phyloP scores from a whole-genome alignment of 164 flowering plant genomes.

The Taxillus chinensis region DNA sequence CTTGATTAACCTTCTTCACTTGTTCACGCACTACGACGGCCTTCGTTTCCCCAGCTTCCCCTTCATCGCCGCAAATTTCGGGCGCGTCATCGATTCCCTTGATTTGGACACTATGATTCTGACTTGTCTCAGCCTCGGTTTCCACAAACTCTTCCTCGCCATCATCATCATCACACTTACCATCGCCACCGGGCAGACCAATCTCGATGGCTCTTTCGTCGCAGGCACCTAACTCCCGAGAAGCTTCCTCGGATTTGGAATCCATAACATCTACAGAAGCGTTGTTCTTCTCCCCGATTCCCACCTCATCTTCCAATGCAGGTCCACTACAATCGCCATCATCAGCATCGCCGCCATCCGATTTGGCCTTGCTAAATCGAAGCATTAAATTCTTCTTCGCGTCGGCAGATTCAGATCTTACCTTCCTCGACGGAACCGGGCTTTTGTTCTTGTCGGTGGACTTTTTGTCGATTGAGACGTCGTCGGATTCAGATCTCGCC shows the following conservation, averaged over 20 bases:
- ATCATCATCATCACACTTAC: constrained; percentile 10
- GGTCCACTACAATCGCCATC: constrained; percentile 2
- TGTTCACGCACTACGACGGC: constrained; percentile 18
- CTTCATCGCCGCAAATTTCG: too few species aligned
- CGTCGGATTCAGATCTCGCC: neutral
- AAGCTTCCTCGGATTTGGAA: constrained; percentile 24
- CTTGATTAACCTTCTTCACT: constrained; percentile 23
- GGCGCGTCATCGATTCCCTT: constrained; percentile 26
- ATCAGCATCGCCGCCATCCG: constrained; percentile 9
- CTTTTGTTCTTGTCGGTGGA: constrained; percentile 18
- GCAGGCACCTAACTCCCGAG: constrained; percentile 28
- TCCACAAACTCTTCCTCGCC: constrained; percentile 16
- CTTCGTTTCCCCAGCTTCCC: neutral
- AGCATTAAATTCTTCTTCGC: constrained; percentile 11
- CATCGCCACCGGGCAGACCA: constrained; percentile 4
- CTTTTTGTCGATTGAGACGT: neutral
- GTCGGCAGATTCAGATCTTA: constrained; percentile 12
- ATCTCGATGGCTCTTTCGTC: constrained; percentile 31
- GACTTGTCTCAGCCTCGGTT: constrained; percentile 16
- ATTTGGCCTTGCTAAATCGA: constrained; percentile 20
- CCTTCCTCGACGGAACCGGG: constrained; percentile 18
- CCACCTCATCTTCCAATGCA: neutral
- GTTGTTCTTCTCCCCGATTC: constrained; percentile 12
- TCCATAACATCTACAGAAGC: constrained; percentile 11
- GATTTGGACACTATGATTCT: constrained; percentile 27